Conservation (phyloP, 75 land plant species). For the Pinus tabuliformis region DNA sequence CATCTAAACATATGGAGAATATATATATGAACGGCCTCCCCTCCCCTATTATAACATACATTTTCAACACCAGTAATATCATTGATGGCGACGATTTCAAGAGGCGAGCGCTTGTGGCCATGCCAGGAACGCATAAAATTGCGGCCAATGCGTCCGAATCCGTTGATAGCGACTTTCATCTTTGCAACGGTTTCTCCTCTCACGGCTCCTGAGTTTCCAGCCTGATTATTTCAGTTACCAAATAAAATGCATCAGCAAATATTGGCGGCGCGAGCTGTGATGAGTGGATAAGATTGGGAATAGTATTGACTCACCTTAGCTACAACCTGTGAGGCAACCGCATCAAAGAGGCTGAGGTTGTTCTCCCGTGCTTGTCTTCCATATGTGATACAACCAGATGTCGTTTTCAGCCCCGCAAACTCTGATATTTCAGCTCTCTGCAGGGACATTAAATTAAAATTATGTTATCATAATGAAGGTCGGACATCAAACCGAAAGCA, state of each 20-base stretch:
- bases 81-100: conserved; percentile 76
- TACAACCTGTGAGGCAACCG: conserved; percentile 38
- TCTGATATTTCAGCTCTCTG: conserved; percentile 52
- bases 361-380: conserved; percentile 25
- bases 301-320: conserved; percentile 27
- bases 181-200: conserved; percentile 76
- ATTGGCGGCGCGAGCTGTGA: background rate
- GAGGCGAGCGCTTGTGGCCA: conserved; percentile 79
- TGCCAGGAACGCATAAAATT: conserved; percentile 94
- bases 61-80: conserved; percentile 81
- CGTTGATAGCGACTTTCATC: conserved; percentile 88
- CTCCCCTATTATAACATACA: conserved; percentile 27
- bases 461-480: no score
- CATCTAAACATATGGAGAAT: no score
- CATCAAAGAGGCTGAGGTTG: conserved; percentile 30
- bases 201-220: conserved; percentile 26
- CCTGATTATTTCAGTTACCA: conserved; percentile 15
- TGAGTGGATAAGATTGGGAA: background rate
- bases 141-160: conserved; percentile 89
- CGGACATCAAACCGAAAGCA: no score
- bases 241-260: background rate
- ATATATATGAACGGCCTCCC: no score
- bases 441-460: no score
- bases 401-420: conserved; percentile 42
- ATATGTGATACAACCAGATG: conserved; percentile 14